Evolutionary conservation across 2,329 filamentous ascomycete genomes (phyloP).

Genomic region (Lasiodiplodia hormozganensis): DNA sequence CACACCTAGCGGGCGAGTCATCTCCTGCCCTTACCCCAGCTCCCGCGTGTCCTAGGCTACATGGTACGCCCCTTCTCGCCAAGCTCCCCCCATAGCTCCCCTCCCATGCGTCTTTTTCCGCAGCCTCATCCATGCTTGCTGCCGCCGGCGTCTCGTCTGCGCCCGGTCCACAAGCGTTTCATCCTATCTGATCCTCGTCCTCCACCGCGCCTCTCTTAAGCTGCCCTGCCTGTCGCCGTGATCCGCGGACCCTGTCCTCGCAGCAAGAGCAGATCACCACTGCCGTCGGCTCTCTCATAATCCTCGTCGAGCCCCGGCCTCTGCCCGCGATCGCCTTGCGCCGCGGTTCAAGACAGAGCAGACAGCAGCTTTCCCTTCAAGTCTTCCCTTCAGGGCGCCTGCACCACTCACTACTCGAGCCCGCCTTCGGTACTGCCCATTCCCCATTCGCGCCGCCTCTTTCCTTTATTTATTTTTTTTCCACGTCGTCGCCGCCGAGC

Average conservation of each 20-base stretch:
- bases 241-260: slow-evolving; percentile 30
- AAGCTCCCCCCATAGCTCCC: slow-evolving; percentile 33
- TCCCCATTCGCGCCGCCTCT: slow-evolving; percentile 15
- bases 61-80: slow-evolving; percentile 49
- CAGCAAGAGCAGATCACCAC: slow-evolving; percentile 19
- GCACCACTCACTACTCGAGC: slow-evolving; percentile 9
- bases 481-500: neutral
- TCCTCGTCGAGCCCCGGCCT: slow-evolving; percentile 29
- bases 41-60: slow-evolving; percentile 45
- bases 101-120: slow-evolving; percentile 33
- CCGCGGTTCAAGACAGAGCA: slow-evolving; percentile 20
- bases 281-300: slow-evolving; percentile 28
- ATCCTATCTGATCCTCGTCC: slow-evolving; percentile 26
- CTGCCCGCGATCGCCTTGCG: slow-evolving; percentile 14
- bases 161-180: slow-evolving; percentile 30
- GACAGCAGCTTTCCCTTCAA: slow-evolving; percentile 13
- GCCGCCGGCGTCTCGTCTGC: slow-evolving; percentile 29
- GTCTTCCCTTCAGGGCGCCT: slow-evolving; percentile 17
- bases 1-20: slow-evolving; percentile 35
- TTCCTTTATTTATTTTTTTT: slow-evolving; percentile 15
- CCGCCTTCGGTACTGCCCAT: slow-evolving; percentile 6
- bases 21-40: slow-evolving; percentile 46
- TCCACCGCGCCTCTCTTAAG: slow-evolving; percentile 30
- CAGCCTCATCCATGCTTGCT: slow-evolving; percentile 31
- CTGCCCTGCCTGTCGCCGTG: slow-evolving; percentile 33